Percentiles rank a stretch among this genome's conserved stretches.
phyloP scores from a whole-genome alignment of 129 eudicot species.

The Helichrysum umbraculigerum region DNA sequence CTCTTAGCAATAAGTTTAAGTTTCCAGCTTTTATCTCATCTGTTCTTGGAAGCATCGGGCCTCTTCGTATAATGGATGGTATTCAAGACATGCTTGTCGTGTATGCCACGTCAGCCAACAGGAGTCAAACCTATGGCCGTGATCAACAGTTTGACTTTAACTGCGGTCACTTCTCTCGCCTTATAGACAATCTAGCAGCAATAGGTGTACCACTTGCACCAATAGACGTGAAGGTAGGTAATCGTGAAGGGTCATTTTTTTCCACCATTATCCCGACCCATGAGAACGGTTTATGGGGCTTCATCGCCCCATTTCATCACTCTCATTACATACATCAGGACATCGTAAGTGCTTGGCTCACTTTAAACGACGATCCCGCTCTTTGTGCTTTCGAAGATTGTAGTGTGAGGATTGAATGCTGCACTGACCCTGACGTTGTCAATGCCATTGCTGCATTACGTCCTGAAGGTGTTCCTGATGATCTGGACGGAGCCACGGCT shows the following conservation, averaged over 20 bases:
- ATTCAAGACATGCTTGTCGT: not conserved
- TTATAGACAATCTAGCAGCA: slow-evolving; percentile 23
- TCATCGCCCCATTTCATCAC: slow-evolving; percentile 23
- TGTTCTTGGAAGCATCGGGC: slow-evolving; percentile 37
- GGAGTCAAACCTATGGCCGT: slow-evolving; percentile 34
- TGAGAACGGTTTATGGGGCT: slow-evolving; percentile 16
- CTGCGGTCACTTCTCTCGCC: not conserved
- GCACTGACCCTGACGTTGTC: slow-evolving; percentile 11
- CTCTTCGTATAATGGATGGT: slow-evolving; percentile 20
- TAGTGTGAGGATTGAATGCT: slow-evolving; percentile 27
- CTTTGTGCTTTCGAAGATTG: slow-evolving; percentile 30
- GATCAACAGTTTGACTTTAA: slow-evolving; percentile 11
- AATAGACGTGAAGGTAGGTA: slow-evolving; percentile 25
- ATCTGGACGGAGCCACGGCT: slow-evolving; percentile 15
- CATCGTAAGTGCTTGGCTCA: slow-evolving; percentile 31
- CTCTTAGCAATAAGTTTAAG: slow-evolving; percentile 26
- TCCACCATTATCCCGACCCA: slow-evolving; percentile 20
- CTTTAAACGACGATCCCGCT: slow-evolving; percentile 19
- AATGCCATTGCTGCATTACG: slow-evolving; percentile 8
- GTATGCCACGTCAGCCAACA: slow-evolving; percentile 33
- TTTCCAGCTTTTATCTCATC: slow-evolving; percentile 32
- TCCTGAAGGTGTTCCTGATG: slow-evolving; percentile 3
- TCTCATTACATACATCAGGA: slow-evolving; percentile 31
- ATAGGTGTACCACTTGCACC: slow-evolving; percentile 34
- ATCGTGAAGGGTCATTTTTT: slow-evolving; percentile 33